These are phyloP conservation scores for Nicotiana obtusifolia DNA, from an alignment of 257 asterid genomes.

Conservation along the genomic window DNA sequence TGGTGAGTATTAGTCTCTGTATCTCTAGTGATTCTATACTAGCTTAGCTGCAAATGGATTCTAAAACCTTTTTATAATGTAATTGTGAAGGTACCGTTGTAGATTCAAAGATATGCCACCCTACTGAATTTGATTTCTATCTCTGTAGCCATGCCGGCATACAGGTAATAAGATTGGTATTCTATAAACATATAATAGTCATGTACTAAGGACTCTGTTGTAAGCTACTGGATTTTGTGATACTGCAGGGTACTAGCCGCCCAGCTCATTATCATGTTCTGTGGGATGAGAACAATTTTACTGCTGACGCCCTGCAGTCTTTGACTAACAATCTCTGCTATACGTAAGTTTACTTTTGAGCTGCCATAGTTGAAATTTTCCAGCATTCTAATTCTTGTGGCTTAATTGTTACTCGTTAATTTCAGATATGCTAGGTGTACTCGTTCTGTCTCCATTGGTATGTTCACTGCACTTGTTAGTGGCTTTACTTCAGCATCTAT, in stretches of 20 bases:
- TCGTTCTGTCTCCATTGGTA: slow-evolving; percentile 93
- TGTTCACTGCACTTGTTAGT: slow-evolving; percentile 4
- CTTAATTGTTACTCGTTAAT: background rate
- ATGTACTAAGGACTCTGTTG: background rate
- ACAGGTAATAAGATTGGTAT: slow-evolving; percentile 37
- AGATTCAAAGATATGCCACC: slow-evolving; percentile 91
- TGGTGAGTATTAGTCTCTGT: slow-evolving; percentile 33
- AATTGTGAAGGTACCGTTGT: slow-evolving; percentile 78
- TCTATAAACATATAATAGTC: background rate
- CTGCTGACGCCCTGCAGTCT: slow-evolving; percentile 76
- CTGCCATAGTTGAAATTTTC: background rate
- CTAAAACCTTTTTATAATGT: background rate
- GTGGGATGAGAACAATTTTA: slow-evolving; percentile 91
- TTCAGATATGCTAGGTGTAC: slow-evolving; percentile 91
- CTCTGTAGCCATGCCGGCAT: slow-evolving; percentile 99
- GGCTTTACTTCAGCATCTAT: background rate
- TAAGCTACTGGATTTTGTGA: background rate
- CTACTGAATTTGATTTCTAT: slow-evolving; percentile 91
- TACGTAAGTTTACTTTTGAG: slow-evolving; percentile 50
- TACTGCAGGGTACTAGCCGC: slow-evolving; percentile 68
- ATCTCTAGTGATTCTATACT: background rate
- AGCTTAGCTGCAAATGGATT: background rate
- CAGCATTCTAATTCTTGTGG: background rate
- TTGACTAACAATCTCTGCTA: slow-evolving; percentile 88
- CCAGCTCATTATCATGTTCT: slow-evolving; percentile 94